Conservation (phyloP, 805 yeast genomes). For the Yarrowia bubula region DNA sequence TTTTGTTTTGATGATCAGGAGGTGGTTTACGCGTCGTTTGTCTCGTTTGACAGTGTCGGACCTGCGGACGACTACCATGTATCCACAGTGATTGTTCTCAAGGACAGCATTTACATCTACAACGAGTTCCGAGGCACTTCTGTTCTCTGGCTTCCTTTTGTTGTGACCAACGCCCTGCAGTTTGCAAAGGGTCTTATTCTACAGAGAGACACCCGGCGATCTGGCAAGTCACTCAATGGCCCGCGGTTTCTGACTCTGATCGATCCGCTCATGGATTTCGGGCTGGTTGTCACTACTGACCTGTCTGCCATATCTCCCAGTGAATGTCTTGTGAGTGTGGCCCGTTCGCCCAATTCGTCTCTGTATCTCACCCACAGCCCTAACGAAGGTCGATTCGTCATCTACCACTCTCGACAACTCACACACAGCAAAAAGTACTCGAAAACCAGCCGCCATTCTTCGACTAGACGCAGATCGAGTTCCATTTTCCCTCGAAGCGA, state of each 20-base stretch:
- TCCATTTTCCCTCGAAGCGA: constrained; percentile 23
- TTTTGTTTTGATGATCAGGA: constrained; percentile 49
- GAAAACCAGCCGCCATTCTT: constrained; percentile 18
- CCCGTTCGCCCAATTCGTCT: constrained; percentile 43
- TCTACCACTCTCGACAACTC: constrained; percentile 58
- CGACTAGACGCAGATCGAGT: constrained; percentile 30
- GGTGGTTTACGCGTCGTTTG: constrained; percentile 60
- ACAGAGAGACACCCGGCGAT: constrained; percentile 46
- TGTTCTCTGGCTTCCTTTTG: constrained; percentile 53
- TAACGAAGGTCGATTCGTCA: constrained; percentile 45
- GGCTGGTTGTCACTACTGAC: constrained; percentile 67
- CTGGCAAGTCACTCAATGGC: constrained; percentile 26
- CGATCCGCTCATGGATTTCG: constrained; percentile 74
- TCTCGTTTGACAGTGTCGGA: constrained; percentile 45
- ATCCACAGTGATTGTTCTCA: constrained; percentile 10
- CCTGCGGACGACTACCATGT: constrained; percentile 4
- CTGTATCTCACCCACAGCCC: constrained; percentile 59
- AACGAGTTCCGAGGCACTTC: background rate
- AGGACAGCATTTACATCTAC: constrained; percentile 11
- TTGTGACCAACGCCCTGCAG: constrained; percentile 57
- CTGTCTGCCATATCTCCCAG: constrained; percentile 59
- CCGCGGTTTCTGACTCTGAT: constrained; percentile 59
- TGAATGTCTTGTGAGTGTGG: constrained; percentile 60
- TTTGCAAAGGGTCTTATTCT: constrained; percentile 67
- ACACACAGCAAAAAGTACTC: constrained; percentile 28